Evolutionary conservation across 2,329 filamentous ascomycete species (phyloP).

Genomic region (Nigrospora oryzae): DNA sequence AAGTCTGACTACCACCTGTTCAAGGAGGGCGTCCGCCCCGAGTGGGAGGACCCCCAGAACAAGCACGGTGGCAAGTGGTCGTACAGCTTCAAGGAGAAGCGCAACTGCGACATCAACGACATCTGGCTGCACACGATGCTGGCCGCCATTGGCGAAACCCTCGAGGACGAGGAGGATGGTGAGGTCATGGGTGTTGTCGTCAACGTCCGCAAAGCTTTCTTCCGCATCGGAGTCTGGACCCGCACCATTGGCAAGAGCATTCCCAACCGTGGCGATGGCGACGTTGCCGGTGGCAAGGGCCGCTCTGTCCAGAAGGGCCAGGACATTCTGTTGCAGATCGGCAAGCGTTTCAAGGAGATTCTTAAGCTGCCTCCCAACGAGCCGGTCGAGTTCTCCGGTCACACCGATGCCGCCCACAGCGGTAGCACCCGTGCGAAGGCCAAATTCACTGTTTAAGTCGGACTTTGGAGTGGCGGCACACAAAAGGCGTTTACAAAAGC

Average conservation of each 20-base stretch:
- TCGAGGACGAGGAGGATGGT: constrained; percentile 88
- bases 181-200: constrained; percentile 99
- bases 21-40: constrained; percentile 92
- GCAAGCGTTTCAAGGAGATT: constrained; percentile 85
- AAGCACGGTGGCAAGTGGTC: constrained; percentile 99
- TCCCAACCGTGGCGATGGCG: constrained; percentile 64
- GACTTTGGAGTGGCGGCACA: too few species aligned
- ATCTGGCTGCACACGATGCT: constrained; percentile 98
- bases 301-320: constrained; percentile 74
- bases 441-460: constrained; percentile 71
- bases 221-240: constrained; percentile 95
- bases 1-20: constrained; percentile 99
- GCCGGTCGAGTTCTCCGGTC: constrained; percentile 86
- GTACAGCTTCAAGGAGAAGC: constrained; percentile 96
- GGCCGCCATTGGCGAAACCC: constrained; percentile 91
- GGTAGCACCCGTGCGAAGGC: constrained; percentile 94
- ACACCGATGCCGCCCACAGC: constrained; percentile 86
- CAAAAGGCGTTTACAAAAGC: too few species aligned
- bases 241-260: constrained; percentile 83
- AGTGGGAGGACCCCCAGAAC: constrained; percentile 98
- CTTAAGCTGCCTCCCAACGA: constrained; percentile 72
- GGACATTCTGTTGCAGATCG: constrained; percentile 77
- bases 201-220: constrained; percentile 97
- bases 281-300: constrained; percentile 68
- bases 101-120: constrained; percentile 82